phyloP scores from a whole-genome alignment of 176 grass and related monocot genomes.

The Rhynchospora tenuis region DNA sequence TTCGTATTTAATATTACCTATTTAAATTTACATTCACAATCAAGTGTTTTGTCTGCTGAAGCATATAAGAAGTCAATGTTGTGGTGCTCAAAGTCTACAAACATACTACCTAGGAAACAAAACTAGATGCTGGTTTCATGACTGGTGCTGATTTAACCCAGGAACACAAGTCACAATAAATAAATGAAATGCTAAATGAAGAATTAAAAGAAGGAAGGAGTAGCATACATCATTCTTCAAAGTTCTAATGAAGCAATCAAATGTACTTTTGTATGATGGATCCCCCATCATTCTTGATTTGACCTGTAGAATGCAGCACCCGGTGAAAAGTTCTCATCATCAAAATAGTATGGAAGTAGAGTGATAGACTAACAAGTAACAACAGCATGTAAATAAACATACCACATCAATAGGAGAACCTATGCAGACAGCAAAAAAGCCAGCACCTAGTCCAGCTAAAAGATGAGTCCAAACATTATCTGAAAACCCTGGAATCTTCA shows the following conservation, averaged over 20 bases:
- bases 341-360: not conserved
- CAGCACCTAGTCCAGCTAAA: slow-evolving; percentile 87
- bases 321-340: not conserved
- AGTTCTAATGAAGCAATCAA: slow-evolving; percentile 87
- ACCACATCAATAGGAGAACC: slow-evolving; percentile 95
- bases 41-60: not conserved
- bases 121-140: not conserved
- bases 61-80: not conserved
- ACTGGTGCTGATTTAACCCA: not conserved
- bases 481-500: slow-evolving; percentile 83
- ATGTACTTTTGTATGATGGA: slow-evolving; percentile 66
- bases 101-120: not conserved
- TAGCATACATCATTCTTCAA: slow-evolving; percentile 73
- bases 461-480: slow-evolving; percentile 91
- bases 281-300: slow-evolving; percentile 99
- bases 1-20: not conserved
- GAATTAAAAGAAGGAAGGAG: not conserved
- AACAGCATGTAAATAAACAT: slow-evolving; percentile 16
- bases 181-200: not conserved
- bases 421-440: slow-evolving; percentile 86
- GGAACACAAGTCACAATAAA: slow-evolving; percentile 1
- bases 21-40: not conserved
- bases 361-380: not conserved
- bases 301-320: slow-evolving; percentile 35
- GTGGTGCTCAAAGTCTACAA: slow-evolving; percentile 9